Evolutionary conservation across 176 grass and related monocot genomes (phyloP), one percentile per base, ranked within the genome.

Genomic region (Poa annua): DNA sequence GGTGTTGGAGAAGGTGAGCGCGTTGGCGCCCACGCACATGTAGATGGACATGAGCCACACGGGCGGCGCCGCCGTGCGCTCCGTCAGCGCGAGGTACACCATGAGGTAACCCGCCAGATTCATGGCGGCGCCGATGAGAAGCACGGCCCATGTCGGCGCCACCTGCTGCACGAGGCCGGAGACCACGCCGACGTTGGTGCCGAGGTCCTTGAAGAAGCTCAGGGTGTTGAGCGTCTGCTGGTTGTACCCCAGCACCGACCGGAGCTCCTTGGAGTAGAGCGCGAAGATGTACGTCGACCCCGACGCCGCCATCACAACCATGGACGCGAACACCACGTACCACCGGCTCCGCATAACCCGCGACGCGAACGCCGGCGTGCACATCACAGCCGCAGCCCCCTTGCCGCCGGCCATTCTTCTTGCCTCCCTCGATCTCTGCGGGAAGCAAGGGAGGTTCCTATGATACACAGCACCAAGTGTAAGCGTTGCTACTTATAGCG

Each of bases 1-100:
- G 74, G 92, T 92, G 81, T 95, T 94, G 73, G 92, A 77, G 64
- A 88, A 88, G 39, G 86, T 60, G 35, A 82, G 80, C 71, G 86
- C 48, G 20, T 88, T 81, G 79, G 86, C 72, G 26, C 71, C 86
- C 3, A 88, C 61, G 20, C 78, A 82, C 7, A 88, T 88, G 80
- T 82, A 88, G 24, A 88, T 10, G 73, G 80, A 88, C 86, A 88
- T 88, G 72, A 82, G 86, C 61, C 78, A 82, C 8, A 83, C 80
- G 0, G 71, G 71, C 19, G 80, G 80, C 26, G 70, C 70, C 24
- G 63, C 78, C 48, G 80, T 75, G 73, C 71, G 78, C 11, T 26
- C 79, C 1, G 71, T 57, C 3, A 88, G 62, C 0, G 86, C 71
- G 15, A 88, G 73, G 60, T 76, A 88, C 1, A 88, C 60, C 70